Conservation (phyloP, 768 basidiomycete species). For the Clathrus columnatus region DNA sequence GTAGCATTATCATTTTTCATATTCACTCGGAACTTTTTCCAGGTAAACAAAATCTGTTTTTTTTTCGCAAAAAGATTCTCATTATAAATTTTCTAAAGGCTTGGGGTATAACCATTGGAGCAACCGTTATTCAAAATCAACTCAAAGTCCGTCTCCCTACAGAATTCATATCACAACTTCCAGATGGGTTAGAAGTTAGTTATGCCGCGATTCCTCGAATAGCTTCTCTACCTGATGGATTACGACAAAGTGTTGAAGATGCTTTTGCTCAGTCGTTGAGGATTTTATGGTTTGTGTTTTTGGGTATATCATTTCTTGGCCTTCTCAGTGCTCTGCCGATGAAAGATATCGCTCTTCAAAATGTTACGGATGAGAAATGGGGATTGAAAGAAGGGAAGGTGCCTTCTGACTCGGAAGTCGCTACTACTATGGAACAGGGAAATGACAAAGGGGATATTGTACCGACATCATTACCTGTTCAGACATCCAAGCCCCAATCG, state of each 20-base stretch:
- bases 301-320: conserved; percentile 31
- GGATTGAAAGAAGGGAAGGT: conserved; percentile 22
- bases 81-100: conserved; percentile 13
- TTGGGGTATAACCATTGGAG: conserved; percentile 22
- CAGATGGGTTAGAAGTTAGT: conserved; percentile 3
- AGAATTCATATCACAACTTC: conserved; percentile 11
- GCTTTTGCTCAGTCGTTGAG: conserved; percentile 24
- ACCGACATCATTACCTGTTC: no score
- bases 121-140: conserved; percentile 20
- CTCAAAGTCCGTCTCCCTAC: conserved; percentile 17
- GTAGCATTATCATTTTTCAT: conserved; percentile 18
- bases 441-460: no score
- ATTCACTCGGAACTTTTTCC: conserved; percentile 6
- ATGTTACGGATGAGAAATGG: conserved; percentile 23
- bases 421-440: no score
- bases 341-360: conserved; percentile 26
- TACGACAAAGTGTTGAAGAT: conserved; percentile 11
- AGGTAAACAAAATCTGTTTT: background rate
- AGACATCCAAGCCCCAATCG: no score
- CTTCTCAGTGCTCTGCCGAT: conserved; percentile 26
- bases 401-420: no score
- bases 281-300: conserved; percentile 35
- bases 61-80: background rate
- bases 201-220: conserved; percentile 13
- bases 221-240: conserved; percentile 11